These are phyloP conservation scores for Solanum chiquidenum DNA, from an alignment of 257 asterid genomes.

Conservation along the genomic window DNA sequence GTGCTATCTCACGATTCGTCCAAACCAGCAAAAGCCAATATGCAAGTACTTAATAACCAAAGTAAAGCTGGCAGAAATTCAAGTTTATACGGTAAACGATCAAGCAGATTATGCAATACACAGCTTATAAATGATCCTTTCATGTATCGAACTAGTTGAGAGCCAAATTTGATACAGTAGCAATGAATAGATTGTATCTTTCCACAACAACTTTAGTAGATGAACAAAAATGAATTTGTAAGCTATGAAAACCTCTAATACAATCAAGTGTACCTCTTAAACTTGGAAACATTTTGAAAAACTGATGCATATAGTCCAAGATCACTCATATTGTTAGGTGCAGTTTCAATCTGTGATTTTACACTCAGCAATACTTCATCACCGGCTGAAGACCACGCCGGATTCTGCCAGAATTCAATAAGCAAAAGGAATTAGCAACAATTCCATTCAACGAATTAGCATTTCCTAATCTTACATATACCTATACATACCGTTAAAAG, in stretches of 20 bases:
- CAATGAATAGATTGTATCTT: background rate
- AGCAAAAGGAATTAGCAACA: background rate
- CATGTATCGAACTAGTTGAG: background rate
- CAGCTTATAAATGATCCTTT: background rate
- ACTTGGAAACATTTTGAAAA: slow-evolving; percentile 46
- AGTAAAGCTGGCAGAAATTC: background rate
- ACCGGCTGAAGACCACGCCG: slow-evolving; percentile 40
- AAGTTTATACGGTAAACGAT: background rate
- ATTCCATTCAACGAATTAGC: background rate
- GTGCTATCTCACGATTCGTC: background rate
- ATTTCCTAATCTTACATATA: background rate
- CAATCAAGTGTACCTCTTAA: slow-evolving; percentile 27
- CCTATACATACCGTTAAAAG: slow-evolving; percentile 28
- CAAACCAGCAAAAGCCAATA: background rate
- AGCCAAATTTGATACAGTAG: background rate
- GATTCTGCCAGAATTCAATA: slow-evolving; percentile 21
- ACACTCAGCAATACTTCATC: slow-evolving; percentile 42
- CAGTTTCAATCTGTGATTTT: slow-evolving; percentile 31
- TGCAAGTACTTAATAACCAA: background rate
- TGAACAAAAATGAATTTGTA: background rate
- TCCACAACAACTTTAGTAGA: background rate
- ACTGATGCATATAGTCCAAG: slow-evolving; percentile 40
- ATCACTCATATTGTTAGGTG: slow-evolving; percentile 5
- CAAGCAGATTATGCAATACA: background rate
- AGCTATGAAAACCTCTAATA: background rate